Conservation (phyloP, 257 asterid genomes). For the Rubia yunnanensis region DNA sequence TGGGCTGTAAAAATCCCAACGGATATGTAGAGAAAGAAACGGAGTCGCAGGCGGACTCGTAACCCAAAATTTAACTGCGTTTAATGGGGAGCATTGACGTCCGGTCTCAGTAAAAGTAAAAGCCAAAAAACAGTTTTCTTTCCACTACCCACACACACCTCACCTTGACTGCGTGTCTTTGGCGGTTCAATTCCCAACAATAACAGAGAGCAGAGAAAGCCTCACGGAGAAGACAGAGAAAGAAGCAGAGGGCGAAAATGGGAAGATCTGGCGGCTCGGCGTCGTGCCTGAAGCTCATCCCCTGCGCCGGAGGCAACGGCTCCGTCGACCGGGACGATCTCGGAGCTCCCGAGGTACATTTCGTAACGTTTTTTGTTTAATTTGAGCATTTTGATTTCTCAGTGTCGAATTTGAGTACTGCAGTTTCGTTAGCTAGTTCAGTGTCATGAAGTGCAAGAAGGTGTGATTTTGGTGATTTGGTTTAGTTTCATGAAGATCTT, state of each 20-base stretch:
- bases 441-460: neutral
- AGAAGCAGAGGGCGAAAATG: constrained; percentile 23
- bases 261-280: constrained; percentile 53
- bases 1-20: constrained; percentile 14
- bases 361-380: neutral
- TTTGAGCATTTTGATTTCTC: neutral
- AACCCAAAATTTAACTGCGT: constrained; percentile 29
- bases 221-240: neutral
- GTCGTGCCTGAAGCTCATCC: constrained; percentile 75
- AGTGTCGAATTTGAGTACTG: neutral
- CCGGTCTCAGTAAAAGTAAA: constrained; percentile 27
- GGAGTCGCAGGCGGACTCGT: constrained; percentile 35
- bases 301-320: constrained; percentile 27
- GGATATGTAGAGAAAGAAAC: constrained; percentile 7
- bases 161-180: constrained; percentile 14
- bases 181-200: constrained; percentile 35
- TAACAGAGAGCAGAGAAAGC: neutral
- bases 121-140: constrained; percentile 1
- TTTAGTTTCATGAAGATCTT: neutral
- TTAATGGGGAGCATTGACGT: constrained; percentile 41
- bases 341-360: constrained; percentile 21
- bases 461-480: neutral
- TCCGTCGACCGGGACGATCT: constrained; percentile 24
- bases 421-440: neutral
- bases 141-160: neutral